Conservation (phyloP, 1,284 basidiomycete genomes). For the Cryptococcus sp. region DNA sequence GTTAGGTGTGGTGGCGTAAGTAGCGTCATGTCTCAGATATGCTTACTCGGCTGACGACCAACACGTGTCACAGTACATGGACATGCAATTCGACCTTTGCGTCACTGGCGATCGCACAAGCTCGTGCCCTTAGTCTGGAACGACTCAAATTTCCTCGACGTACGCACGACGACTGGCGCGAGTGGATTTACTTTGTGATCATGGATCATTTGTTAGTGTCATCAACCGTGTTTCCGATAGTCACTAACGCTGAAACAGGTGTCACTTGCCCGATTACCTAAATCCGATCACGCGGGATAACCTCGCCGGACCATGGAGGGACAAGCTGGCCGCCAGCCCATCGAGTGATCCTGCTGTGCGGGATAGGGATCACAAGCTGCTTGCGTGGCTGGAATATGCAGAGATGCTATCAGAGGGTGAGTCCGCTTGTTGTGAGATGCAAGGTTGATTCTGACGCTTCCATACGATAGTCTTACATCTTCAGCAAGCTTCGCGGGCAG, state of each 20-base stretch:
- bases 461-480: slow-evolving; percentile 9
- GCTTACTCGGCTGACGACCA: neutral
- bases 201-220: slow-evolving; percentile 48
- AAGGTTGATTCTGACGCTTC: neutral
- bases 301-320: slow-evolving; percentile 41
- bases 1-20: slow-evolving; percentile 45
- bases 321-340: slow-evolving; percentile 27
- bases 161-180: slow-evolving; percentile 48
- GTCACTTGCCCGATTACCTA: slow-evolving; percentile 39
- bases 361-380: slow-evolving; percentile 49
- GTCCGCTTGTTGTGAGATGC: slow-evolving; percentile 6
- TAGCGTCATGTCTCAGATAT: neutral
- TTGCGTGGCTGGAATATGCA: slow-evolving; percentile 52
- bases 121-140: slow-evolving; percentile 36
- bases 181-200: slow-evolving; percentile 49
- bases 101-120: slow-evolving; percentile 41
- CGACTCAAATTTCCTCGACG: slow-evolving; percentile 23
- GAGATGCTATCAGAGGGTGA: slow-evolving; percentile 46
- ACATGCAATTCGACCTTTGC: slow-evolving; percentile 41
- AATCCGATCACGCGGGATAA: slow-evolving; percentile 37
- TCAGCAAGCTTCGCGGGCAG: slow-evolving; percentile 10
- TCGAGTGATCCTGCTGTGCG: slow-evolving; percentile 37
- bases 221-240: neutral
- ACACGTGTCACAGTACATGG: slow-evolving; percentile 39
- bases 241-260: slow-evolving; percentile 11